A percentile compares a stretch with the other conserved stretches of the same genome.
These are phyloP conservation scores for Rhodosporidiobolus sp. DNA, from an alignment of 768 basidiomycete species.

Conservation along the genomic window DNA sequence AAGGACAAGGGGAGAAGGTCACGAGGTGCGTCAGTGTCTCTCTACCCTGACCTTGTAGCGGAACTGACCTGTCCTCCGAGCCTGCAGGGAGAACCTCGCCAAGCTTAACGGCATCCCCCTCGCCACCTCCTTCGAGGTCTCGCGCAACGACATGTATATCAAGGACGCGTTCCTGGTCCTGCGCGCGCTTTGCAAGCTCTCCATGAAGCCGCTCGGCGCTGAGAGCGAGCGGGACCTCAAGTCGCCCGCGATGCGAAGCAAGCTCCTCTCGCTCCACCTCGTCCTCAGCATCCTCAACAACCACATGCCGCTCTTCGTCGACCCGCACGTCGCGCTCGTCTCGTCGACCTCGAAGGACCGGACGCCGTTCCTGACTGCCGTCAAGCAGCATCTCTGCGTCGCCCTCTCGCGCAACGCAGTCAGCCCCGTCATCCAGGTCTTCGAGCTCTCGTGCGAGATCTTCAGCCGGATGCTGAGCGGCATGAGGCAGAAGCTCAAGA, in stretches of 20 bases:
- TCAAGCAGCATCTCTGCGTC: conserved; percentile 92
- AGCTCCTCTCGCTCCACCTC: conserved; percentile 87
- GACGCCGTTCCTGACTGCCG: conserved; percentile 83
- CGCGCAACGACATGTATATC: conserved; percentile 79
- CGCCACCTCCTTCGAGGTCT: conserved; percentile 21
- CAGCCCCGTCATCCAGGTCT: conserved; percentile 90
- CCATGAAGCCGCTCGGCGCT: conserved; percentile 91
- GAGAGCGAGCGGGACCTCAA: conserved; percentile 96
- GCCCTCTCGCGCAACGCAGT: conserved; percentile 91
- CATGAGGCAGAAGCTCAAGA: conserved; percentile 96
- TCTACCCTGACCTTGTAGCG: too few species aligned
- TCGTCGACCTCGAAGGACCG: conserved; percentile 84
- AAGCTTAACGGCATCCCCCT: conserved; percentile 19
- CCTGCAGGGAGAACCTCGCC: conserved; percentile 26
- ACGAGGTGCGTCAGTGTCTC: conserved; percentile 23
- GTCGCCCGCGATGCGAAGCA: conserved; percentile 96
- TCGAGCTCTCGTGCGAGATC: conserved; percentile 96
- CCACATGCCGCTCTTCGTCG: conserved; percentile 84
- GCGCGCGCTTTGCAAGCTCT: conserved; percentile 91
- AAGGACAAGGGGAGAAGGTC: conserved; percentile 26
- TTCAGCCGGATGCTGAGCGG: conserved; percentile 95
- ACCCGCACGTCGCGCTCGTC: conserved; percentile 82
- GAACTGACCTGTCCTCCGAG: not conserved
- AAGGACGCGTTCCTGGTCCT: conserved; percentile 99
- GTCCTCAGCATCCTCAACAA: conserved; percentile 87